These are phyloP conservation scores for Usnea hakonensis DNA, from an alignment of 495 filamentous ascomycete genomes.

Conservation along the genomic window DNA sequence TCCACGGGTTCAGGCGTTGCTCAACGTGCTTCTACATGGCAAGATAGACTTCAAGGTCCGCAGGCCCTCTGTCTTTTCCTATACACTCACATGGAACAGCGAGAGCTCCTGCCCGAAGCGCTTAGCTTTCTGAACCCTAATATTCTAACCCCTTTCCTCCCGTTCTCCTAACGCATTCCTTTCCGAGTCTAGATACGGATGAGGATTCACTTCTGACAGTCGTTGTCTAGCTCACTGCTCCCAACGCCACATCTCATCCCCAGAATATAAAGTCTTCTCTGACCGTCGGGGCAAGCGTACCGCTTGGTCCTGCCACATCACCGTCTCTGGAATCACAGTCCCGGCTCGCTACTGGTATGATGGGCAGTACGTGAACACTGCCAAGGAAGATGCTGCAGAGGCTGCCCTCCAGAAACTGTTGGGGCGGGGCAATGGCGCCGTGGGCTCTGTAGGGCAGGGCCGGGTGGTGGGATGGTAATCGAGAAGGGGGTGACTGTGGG, in stretches of 20 bases:
- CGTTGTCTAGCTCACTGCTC: slow-evolving; percentile 51
- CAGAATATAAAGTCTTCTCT: slow-evolving; percentile 64
- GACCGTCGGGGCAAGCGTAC: slow-evolving; percentile 83
- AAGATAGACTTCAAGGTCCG: slow-evolving; percentile 47
- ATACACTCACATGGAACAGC: background rate
- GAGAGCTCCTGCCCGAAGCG: background rate
- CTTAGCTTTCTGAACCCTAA: background rate
- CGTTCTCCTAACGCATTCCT: background rate
- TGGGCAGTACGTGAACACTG: slow-evolving; percentile 76
- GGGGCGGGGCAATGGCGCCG: background rate
- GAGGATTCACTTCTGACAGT: slow-evolving; percentile 20
- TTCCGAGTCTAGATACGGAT: background rate
- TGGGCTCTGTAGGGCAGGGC: slow-evolving; percentile 3
- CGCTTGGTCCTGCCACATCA: slow-evolving; percentile 76
- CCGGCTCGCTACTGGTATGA: slow-evolving; percentile 85
- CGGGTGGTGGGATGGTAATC: slow-evolving; percentile 8
- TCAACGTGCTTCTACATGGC: slow-evolving; percentile 36
- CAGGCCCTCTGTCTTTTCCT: slow-evolving; percentile 12
- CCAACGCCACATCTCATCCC: slow-evolving; percentile 44
- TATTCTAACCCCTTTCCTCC: background rate
- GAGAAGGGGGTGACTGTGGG: background rate
- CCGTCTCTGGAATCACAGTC: slow-evolving; percentile 39
- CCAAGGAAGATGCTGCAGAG: slow-evolving; percentile 84
- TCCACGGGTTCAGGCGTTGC: slow-evolving; percentile 16
- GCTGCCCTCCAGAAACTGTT: slow-evolving; percentile 37